Base-by-base conservation (phyloP, 164 flowering plant genomes). In the Kalanchoe fedtschenkoi region DNA sequence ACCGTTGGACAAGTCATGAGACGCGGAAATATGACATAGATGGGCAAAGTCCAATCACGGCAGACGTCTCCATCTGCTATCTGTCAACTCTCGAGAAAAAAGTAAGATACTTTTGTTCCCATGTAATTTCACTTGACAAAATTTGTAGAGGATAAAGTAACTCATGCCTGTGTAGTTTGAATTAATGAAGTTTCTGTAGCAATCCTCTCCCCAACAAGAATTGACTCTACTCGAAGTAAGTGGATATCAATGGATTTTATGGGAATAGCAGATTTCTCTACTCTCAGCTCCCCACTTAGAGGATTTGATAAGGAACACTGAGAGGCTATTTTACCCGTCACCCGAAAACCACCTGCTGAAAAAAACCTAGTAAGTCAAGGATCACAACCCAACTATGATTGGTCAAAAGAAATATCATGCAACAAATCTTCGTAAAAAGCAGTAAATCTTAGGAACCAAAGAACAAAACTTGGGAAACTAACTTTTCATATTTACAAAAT, bases 41-140 rank as follows among this genome's bases (percentile, higher is more conserved):
- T 87, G 51, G 98, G 96, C 54, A 91, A 57, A 64, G 80, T 76
- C 86, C 84, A 57, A 62, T 71, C 68, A 15, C 74, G 84, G 62
- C 84, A 84, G 39, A 91, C 77, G 79, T 91, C 96, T 71, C 98
- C 98, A 83, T 89, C 98, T 64, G 87, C 96, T 66, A 91, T 83
- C 98, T 89, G 69, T 39, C 33, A 66, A 67, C 69, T 11, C 22
- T 42, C 30, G 60, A 41, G 38, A 21, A 35, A 13, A 30, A 41
- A 33, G 26, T 61, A 37, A 62, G 28, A n/a, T 60, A 5, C 30
- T n/a, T 38, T n/a, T 38, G 1, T 37, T 28, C 19, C 5, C 22
- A 65, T 44, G 34, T 34, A 22, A 26, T 9, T 11, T 17, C 19
- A 13, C 33, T 6, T 8, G 26, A 34, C 0, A 19, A 37, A n/a